Base-by-base conservation (phyloP, 2,329 filamentous ascomycete species). In the Aspergillus proliferans region DNA sequence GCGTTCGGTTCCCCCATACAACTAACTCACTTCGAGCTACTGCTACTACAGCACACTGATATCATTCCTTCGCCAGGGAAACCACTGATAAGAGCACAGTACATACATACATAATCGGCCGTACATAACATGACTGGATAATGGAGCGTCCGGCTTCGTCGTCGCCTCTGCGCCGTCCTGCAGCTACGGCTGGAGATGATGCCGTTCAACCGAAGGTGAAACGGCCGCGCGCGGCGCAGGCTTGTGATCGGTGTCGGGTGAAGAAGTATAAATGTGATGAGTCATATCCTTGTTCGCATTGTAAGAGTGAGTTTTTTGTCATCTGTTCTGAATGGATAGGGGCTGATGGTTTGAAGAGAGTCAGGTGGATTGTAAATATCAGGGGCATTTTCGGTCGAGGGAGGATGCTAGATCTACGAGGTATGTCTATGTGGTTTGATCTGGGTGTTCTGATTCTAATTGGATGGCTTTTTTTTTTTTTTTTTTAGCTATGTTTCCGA, bases 181-280 rank as follows among this genome's bases (percentile, higher is more conserved):
- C 30, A 38, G 47, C 41, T 45, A 43, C 49, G 10, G 46, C 49
- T 19, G 50, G 30, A 30, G 56, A 60, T 44, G 53, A 55, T 15
- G 47, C 54, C 12, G 44, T 49, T 47, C 53, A 54, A 22, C 62
- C 61, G 49, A 57, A 59, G 46, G 45, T 51, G 19, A 70, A 68
- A 48, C 58, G 65, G 44, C 68, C 69, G n/a, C 69, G 72, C n/a
- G 71, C 74, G 15, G 68, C 71, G 8, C 70, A 71, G 48, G 74
- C 74, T 2, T 76, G 74, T 55, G 72, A 76, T 52, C 60, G 71
- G 26, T 76, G 74, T 58, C 64, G 74, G 46, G 52, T 63, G 43
- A 75, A 76, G 60, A 76, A 76, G 60, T 75, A 76, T 59, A 74
- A 73, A 53, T 76, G 74, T 55, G 71, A 75, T 53, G 74, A 76